Evolutionary conservation across 2,329 filamentous ascomycete genomes (phyloP).

Genomic region (Colletotrichum zoysiae): DNA sequence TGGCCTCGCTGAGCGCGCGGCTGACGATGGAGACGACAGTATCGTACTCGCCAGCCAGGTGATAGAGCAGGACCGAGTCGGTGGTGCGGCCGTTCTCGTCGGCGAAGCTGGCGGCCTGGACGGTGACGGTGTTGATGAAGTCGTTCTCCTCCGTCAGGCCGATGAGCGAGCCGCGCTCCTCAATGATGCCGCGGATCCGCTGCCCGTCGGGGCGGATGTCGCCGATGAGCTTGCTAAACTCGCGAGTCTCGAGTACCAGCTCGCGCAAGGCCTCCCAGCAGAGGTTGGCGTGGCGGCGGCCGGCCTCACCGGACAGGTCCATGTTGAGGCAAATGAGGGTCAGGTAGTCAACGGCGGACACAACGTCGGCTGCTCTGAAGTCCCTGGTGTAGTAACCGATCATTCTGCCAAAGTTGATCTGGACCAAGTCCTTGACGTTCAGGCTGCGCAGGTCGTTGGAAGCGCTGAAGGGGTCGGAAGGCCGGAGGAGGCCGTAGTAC

Average conservation of each 20-base stretch:
- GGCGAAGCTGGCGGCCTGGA: slow-evolving; percentile 91
- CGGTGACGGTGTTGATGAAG: slow-evolving; percentile 91
- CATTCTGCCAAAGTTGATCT: slow-evolving; percentile 95
- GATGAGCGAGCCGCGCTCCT: slow-evolving; percentile 86
- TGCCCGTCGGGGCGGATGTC: slow-evolving; percentile 90
- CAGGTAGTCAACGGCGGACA: slow-evolving; percentile 93
- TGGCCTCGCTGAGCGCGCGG: slow-evolving; percentile 88
- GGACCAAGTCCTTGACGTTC: slow-evolving; percentile 77
- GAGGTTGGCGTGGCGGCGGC: slow-evolving; percentile 81
- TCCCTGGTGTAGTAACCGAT: slow-evolving; percentile 95
- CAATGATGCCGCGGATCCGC: slow-evolving; percentile 87
- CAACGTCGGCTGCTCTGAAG: slow-evolving; percentile 91
- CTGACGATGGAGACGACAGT: slow-evolving; percentile 93
- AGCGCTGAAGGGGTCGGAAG: slow-evolving; percentile 82
- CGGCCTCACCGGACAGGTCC: slow-evolving; percentile 80
- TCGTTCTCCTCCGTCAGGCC: slow-evolving; percentile 83
- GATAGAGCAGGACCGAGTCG: slow-evolving; percentile 93
- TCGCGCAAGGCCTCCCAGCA: slow-evolving; percentile 95
- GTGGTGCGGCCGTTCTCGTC: slow-evolving; percentile 95
- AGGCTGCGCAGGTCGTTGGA: slow-evolving; percentile 77
- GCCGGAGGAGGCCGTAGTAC: slow-evolving; percentile 90
- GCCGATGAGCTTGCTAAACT: slow-evolving; percentile 93
- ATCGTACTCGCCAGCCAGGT: slow-evolving; percentile 95
- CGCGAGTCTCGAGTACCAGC: slow-evolving; percentile 94
- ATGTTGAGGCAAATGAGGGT: slow-evolving; percentile 91